These are phyloP conservation scores for Kwoniella europaea DNA, from an alignment of 768 basidiomycete genomes.

Conservation along the genomic window DNA sequence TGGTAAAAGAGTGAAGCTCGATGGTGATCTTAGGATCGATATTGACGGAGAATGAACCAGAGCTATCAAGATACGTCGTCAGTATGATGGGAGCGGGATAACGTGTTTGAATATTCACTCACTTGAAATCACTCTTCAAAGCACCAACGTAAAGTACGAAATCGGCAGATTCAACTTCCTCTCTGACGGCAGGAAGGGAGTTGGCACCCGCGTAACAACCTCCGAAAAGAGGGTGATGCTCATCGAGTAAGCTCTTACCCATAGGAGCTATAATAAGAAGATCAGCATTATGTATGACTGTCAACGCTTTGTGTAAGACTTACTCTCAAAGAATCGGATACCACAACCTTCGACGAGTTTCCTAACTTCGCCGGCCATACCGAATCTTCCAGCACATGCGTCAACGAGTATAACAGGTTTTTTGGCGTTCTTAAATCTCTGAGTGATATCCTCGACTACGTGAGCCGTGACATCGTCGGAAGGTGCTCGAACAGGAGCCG, in stretches of 20 bases:
- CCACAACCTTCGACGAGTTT: constrained; percentile 52
- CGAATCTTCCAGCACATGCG: constrained; percentile 55
- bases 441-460: constrained; percentile 74
- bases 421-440: constrained; percentile 67
- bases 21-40: constrained; percentile 53
- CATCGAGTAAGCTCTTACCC: constrained; percentile 55
- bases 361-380: constrained; percentile 49
- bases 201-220: constrained; percentile 57
- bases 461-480: constrained; percentile 62
- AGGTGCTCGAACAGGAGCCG: constrained; percentile 17
- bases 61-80: constrained; percentile 34
- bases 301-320: constrained; percentile 16
- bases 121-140: constrained; percentile 58
- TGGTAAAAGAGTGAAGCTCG: constrained; percentile 58
- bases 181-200: constrained; percentile 43
- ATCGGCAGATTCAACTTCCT: constrained; percentile 57
- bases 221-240: constrained; percentile 54
- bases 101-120: constrained; percentile 8
- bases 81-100: not conserved
- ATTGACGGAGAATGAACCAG: constrained; percentile 57
- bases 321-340: constrained; percentile 57
- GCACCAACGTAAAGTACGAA: constrained; percentile 57
- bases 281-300: not conserved
- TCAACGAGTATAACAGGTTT: constrained; percentile 67
- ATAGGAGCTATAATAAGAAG: constrained; percentile 22